Conservation (phyloP, 371 early-diverging fungal genomes). For the Mucor racemosus region DNA sequence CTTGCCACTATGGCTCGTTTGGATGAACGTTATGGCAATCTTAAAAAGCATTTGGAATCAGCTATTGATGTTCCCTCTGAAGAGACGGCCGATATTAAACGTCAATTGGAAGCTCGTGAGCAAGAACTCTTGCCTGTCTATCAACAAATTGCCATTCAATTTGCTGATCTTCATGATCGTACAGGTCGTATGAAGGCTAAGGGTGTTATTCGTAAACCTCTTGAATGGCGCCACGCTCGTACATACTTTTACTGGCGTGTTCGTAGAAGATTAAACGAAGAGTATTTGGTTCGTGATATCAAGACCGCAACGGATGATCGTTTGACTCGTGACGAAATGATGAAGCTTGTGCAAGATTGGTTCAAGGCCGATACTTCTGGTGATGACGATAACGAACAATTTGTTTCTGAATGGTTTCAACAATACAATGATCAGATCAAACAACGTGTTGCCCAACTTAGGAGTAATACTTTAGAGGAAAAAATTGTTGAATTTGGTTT, state of each 20-base stretch:
- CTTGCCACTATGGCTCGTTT: slow-evolving; percentile 92
- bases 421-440: background rate
- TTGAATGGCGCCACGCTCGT: slow-evolving; percentile 86
- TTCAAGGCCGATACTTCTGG: slow-evolving; percentile 7
- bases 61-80: slow-evolving; percentile 53
- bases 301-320: background rate
- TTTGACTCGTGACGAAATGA: background rate
- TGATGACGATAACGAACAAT: background rate
- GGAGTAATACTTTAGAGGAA: background rate
- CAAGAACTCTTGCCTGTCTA: slow-evolving; percentile 87
- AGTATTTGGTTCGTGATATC: slow-evolving; percentile 43
- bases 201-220: slow-evolving; percentile 81
- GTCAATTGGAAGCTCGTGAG: slow-evolving; percentile 80
- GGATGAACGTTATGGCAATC: slow-evolving; percentile 73
- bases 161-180: slow-evolving; percentile 97
- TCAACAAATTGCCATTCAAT: slow-evolving; percentile 92
- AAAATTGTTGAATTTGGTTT: slow-evolving; percentile 13
- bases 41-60: slow-evolving; percentile 64
- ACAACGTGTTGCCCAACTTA: slow-evolving; percentile 4
- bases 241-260: slow-evolving; percentile 94
- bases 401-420: slow-evolving; percentile 11
- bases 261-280: slow-evolving; percentile 79
- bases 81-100: slow-evolving; percentile 67
- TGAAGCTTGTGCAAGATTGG: background rate
- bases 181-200: slow-evolving; percentile 96